phyloP scores from a whole-genome alignment of 768 basidiomycete genomes.

The Dentipellis sp. region DNA sequence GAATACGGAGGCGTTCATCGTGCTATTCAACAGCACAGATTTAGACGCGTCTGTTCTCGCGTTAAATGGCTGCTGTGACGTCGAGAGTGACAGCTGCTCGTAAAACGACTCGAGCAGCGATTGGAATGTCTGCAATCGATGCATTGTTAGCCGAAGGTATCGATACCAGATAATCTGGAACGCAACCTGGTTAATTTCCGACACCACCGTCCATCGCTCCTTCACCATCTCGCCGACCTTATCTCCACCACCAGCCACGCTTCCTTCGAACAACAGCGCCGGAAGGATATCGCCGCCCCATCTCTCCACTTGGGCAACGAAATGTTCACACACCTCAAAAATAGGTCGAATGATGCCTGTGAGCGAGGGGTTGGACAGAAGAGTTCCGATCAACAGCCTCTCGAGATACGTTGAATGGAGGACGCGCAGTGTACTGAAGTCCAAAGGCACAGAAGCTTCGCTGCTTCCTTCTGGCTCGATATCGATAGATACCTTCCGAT shows the following conservation, averaged over 20 bases:
- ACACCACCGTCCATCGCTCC: constrained; percentile 58
- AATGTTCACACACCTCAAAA: constrained; percentile 76
- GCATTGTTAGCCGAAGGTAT: background rate
- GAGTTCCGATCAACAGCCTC: constrained; percentile 67
- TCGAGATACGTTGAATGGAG: constrained; percentile 80
- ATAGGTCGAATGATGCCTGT: constrained; percentile 60
- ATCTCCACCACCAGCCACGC: constrained; percentile 44
- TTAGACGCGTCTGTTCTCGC: constrained; percentile 61
- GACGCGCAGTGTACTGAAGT: constrained; percentile 78
- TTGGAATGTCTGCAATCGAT: constrained; percentile 48
- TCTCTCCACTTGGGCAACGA: constrained; percentile 81
- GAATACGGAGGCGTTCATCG: constrained; percentile 36
- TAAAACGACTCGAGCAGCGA: constrained; percentile 67
- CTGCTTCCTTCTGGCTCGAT: constrained; percentile 1
- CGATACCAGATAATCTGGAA: constrained; percentile 10
- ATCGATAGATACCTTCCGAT: background rate
- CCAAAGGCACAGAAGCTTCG: constrained; percentile 38
- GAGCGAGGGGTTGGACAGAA: constrained; percentile 59
- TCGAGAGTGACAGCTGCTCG: constrained; percentile 66
- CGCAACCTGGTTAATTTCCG: constrained; percentile 68
- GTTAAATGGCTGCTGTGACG: constrained; percentile 64
- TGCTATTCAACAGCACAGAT: constrained; percentile 51
- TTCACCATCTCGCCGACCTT: constrained; percentile 65
- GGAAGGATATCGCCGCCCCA: constrained; percentile 92
- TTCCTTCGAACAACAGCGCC: constrained; percentile 74